phyloP scores from a whole-genome alignment of 2,329 filamentous ascomycete genomes.

The Cyanodermella asteris region DNA sequence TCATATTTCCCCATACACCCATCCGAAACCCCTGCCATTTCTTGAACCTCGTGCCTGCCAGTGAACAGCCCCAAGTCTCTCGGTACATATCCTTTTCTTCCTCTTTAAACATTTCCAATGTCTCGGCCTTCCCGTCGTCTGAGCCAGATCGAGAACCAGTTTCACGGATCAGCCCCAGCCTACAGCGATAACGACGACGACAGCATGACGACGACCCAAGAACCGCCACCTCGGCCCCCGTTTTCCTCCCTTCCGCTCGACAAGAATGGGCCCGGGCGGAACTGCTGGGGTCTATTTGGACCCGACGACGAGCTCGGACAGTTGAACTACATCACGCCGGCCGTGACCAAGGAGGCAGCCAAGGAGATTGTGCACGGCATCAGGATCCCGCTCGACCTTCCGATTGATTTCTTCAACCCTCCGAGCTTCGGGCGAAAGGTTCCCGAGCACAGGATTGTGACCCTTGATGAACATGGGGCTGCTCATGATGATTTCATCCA shows the following conservation, averaged over 20 bases:
- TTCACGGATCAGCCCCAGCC: too few species aligned
- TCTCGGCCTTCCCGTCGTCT: too few species aligned
- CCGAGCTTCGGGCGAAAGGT: slow-evolving; percentile 34
- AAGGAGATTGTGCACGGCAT: slow-evolving; percentile 34
- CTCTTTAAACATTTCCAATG: too few species aligned
- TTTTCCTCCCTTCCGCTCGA: slow-evolving; percentile 4
- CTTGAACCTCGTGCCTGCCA: too few species aligned
- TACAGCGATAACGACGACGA: too few species aligned
- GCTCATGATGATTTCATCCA: slow-evolving; percentile 40
- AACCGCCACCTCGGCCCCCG: too few species aligned
- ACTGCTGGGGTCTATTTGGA: slow-evolving; percentile 31
- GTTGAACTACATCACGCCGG: slow-evolving; percentile 36
- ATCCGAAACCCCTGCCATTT: too few species aligned
- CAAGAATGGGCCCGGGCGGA: slow-evolving; percentile 3
- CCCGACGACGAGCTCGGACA: slow-evolving; percentile 35
- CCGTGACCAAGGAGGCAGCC: slow-evolving; percentile 28
- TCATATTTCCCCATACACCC: too few species aligned
- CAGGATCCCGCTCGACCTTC: slow-evolving; percentile 38
- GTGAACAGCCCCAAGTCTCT: too few species aligned
- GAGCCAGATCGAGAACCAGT: too few species aligned
- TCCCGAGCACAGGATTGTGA: slow-evolving; percentile 32
- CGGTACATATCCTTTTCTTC: too few species aligned
- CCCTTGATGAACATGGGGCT: slow-evolving; percentile 26
- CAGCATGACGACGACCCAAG: too few species aligned
- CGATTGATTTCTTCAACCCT: slow-evolving; percentile 31